Evolutionary conservation across 106 monocot genomes (phyloP).

Genomic region (Apostasia shenzhenica): DNA sequence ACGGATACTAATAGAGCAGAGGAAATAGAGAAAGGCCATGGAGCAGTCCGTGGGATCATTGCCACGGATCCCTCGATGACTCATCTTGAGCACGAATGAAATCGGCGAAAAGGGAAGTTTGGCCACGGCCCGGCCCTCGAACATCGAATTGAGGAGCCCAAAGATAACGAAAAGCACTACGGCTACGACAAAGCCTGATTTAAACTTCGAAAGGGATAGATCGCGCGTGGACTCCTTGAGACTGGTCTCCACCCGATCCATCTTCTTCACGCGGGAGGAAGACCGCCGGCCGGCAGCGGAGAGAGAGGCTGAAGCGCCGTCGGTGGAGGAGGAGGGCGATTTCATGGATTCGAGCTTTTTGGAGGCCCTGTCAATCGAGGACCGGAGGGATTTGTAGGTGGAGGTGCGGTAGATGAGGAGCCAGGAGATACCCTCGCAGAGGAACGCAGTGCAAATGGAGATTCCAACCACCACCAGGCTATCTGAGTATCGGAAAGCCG

Average conservation of each 20-base stretch:
- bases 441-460: constrained; percentile 73
- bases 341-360: constrained; percentile 92
- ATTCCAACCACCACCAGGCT: constrained; percentile 55
- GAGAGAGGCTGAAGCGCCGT: not conserved
- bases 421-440: constrained; percentile 97
- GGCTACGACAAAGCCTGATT: constrained; percentile 91
- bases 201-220: constrained; percentile 93
- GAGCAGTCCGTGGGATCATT: constrained; percentile 87
- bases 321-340: constrained; percentile 17
- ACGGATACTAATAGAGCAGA: constrained; percentile 91
- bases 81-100: constrained; percentile 83
- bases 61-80: constrained; percentile 80
- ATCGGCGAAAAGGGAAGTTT: constrained; percentile 86
- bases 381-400: constrained; percentile 87
- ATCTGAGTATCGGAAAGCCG: constrained; percentile 59
- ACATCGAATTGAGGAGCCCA: constrained; percentile 93
- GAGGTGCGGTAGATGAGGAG: constrained; percentile 95
- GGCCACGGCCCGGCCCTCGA: constrained; percentile 87
- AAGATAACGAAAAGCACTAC: constrained; percentile 92
- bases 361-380: constrained; percentile 82
- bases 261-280: constrained; percentile 66
- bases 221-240: constrained; percentile 95
- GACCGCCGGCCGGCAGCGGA: constrained; percentile 3
- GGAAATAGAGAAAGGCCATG: constrained; percentile 92
- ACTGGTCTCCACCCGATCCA: constrained; percentile 86